These are phyloP conservation scores for Cyclotella distinguenda DNA, from an alignment of 108 stramenopile genomes.

Conservation along the genomic window DNA sequence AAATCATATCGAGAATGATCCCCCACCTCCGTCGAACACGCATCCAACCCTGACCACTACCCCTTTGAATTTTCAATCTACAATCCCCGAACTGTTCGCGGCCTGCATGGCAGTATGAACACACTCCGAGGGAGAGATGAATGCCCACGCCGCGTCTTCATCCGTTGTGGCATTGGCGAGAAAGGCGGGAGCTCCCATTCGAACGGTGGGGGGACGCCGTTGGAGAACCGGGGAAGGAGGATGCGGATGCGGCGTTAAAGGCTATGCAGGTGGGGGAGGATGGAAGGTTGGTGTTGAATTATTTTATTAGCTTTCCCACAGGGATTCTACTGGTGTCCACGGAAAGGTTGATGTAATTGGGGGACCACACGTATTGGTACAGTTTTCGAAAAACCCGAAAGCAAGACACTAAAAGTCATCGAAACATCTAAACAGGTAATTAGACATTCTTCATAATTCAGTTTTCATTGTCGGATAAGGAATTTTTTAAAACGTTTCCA, in stretches of 20 bases:
- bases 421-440: too few species aligned
- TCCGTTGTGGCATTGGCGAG: conserved; percentile 60
- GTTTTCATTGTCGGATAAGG: too few species aligned
- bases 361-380: too few species aligned
- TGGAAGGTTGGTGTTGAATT: conserved; percentile 69
- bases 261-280: conserved; percentile 76
- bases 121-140: conserved; percentile 60
- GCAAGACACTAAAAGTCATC: too few species aligned
- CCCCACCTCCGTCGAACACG: too few species aligned
- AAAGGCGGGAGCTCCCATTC: conserved; percentile 68
- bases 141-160: conserved; percentile 65
- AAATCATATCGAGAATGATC: conserved; percentile 62
- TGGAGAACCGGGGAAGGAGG: conserved; percentile 56
- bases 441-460: too few species aligned
- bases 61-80: conserved; percentile 69
- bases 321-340: too few species aligned
- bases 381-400: too few species aligned
- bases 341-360: too few species aligned
- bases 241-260: conserved; percentile 64
- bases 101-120: conserved; percentile 64
- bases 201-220: conserved; percentile 70
- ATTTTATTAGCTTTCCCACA: too few species aligned
- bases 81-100: conserved; percentile 56
- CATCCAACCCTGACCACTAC: conserved; percentile 34
- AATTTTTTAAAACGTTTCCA: too few species aligned